Evolutionary conservation across 352 stramenopile species (phyloP).

Genomic region (Phytophthora melonis): DNA sequence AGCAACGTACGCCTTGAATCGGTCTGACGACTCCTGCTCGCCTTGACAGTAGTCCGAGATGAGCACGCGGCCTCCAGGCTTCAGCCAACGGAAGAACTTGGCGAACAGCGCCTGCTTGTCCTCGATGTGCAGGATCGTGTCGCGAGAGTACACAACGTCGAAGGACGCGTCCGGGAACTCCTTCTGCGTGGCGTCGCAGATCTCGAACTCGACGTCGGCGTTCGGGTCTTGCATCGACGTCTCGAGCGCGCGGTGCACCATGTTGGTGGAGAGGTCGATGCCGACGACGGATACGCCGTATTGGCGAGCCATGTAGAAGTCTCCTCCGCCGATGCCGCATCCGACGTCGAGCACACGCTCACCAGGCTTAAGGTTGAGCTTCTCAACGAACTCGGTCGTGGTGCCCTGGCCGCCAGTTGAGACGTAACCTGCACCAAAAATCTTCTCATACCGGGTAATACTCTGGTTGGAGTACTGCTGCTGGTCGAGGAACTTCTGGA

Average conservation of each 20-base stretch:
- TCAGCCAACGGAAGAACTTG: constrained; percentile 76
- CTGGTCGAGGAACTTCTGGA: constrained; percentile 77
- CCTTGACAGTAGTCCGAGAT: constrained; percentile 82
- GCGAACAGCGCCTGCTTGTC: constrained; percentile 68
- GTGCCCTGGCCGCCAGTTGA: constrained; percentile 71
- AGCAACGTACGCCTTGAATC: constrained; percentile 70
- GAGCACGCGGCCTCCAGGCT: constrained; percentile 66
- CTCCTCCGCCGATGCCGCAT: constrained; percentile 91
- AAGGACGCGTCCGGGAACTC: constrained; percentile 72
- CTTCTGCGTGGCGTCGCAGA: constrained; percentile 69
- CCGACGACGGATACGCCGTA: constrained; percentile 83
- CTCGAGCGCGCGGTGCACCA: constrained; percentile 78
- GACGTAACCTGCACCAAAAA: constrained; percentile 80
- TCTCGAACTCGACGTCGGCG: constrained; percentile 75
- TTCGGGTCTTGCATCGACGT: constrained; percentile 58
- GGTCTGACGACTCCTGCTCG: constrained; percentile 54
- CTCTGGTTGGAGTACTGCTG: constrained; percentile 79
- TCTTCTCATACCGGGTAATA: constrained; percentile 81
- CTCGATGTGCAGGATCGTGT: constrained; percentile 81
- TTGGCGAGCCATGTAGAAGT: constrained; percentile 92
- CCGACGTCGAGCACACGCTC: constrained; percentile 89
- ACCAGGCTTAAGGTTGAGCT: constrained; percentile 64
- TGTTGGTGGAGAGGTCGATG: constrained; percentile 82
- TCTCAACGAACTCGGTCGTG: constrained; percentile 77
- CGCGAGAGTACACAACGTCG: constrained; percentile 79